Base-by-base conservation (phyloP, 1,284 basidiomycete genomes). In the Ceratobasidium theobromae region DNA sequence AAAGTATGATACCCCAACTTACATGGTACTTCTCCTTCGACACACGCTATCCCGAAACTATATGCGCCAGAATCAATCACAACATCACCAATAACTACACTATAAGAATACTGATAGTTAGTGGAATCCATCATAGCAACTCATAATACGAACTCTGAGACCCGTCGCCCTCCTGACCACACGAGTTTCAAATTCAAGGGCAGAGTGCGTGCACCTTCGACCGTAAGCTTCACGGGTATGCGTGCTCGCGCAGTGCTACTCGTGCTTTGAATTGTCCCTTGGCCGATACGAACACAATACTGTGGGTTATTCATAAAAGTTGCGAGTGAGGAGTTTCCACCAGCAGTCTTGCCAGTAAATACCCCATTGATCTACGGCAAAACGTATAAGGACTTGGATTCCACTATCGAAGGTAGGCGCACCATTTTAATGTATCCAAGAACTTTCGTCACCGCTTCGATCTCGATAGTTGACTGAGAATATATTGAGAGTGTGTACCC, bases 251-350 rank as follows among this genome's bases (percentile, higher is more conserved):
- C 69, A 0, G 35, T 32, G 55, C 67, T 65, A 38, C 46, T 53
- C 28, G 38, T 23, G 21, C 66, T 66, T 40, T 53, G 38, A 4
- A 60, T 66, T 38, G 55, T 70, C 5, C 76, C 73, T 0, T 82
- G 76, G 64, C 80, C 76, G 12, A 95, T 77, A 1, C 75, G 79
- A 3, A 98, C 77, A 53, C 81, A 80, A 75, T 91, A 98, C 74
- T 98, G 94, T 0, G 95, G 95, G 73, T 98, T 98, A 66, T 84
- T 77, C 84, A 95, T 89, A 76, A 92, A 97, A 0, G 88, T 87
- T 0, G 91, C 83, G 70, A 86, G 81, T 0, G 84, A 84, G 52
- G 86, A 83, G 72, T 95, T 95, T 0, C 95, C 95, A 0, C 95
- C 95, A 0, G 91, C 84, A 9, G 85, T 90, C 69, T 86, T 87